Percentiles rank a stretch among this genome's conserved stretches.
These are phyloP conservation scores for Ceratopteris richardii DNA, from an alignment of 75 land plant species.

Conservation along the genomic window DNA sequence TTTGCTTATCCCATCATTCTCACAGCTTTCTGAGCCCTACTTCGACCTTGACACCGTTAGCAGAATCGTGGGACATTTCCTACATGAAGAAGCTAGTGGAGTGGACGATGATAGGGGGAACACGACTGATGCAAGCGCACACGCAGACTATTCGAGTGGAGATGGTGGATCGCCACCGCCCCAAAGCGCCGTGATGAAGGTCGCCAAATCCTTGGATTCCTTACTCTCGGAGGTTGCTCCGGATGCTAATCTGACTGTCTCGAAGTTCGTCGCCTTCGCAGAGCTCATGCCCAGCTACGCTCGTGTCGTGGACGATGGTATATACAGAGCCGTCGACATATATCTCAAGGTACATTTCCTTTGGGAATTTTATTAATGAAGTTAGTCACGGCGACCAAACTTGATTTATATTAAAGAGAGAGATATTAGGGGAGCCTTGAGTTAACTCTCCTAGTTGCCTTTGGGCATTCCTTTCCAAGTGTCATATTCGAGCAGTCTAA, in stretches of 20 bases:
- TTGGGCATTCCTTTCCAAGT: too few relatives aligned
- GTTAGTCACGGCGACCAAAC: too few relatives aligned
- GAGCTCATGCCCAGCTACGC: slow-evolving; percentile 79
- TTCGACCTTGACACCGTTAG: slow-evolving; percentile 83
- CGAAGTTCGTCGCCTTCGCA: slow-evolving; percentile 56
- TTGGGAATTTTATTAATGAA: too few relatives aligned
- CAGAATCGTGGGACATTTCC: slow-evolving; percentile 50
- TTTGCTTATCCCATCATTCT: slow-evolving; percentile 70
- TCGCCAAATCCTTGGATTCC: slow-evolving; percentile 70
- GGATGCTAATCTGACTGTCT: slow-evolving; percentile 55
- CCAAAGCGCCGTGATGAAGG: slow-evolving; percentile 53
- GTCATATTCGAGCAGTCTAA: too few relatives aligned
- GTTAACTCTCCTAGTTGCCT: too few relatives aligned
- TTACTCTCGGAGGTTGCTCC: slow-evolving; percentile 93
- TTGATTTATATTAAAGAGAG: too few relatives aligned
- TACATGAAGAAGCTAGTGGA: slow-evolving; percentile 36
- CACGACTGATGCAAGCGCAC: not conserved
- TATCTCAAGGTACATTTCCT: slow-evolving; percentile 65
- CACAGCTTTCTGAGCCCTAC: slow-evolving; percentile 33
- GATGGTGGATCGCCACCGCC: slow-evolving; percentile 13
- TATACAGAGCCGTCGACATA: slow-evolving; percentile 93
- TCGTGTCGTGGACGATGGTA: slow-evolving; percentile 69
- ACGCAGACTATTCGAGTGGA: slow-evolving; percentile 40
- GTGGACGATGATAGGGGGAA: not conserved
- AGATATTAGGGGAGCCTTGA: too few relatives aligned